A percentile compares a stretch with the other conserved stretches of the same genome.
These are phyloP conservation scores for Nakaseomyces sp. DNA, from an alignment of 1,139 yeast species.

Conservation along the genomic window DNA sequence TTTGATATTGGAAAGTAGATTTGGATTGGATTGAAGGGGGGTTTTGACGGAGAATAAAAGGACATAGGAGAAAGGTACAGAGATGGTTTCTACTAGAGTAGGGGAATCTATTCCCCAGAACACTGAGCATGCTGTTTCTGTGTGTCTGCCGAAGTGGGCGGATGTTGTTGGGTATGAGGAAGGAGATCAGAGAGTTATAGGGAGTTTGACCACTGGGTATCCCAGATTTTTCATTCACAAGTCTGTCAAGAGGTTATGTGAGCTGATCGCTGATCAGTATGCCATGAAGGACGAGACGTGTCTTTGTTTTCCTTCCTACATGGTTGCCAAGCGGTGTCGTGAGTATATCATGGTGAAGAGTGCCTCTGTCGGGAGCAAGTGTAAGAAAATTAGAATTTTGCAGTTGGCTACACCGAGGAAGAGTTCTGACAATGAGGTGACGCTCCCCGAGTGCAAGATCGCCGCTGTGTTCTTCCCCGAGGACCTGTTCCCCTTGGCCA, in stretches of 20 bases:
- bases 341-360: slow-evolving; percentile 58
- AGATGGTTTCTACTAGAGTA: slow-evolving; percentile 28
- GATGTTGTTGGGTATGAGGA: slow-evolving; percentile 84
- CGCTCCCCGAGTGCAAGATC: slow-evolving; percentile 54
- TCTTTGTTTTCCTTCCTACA: slow-evolving; percentile 71
- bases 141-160: slow-evolving; percentile 89
- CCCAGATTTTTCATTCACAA: slow-evolving; percentile 81
- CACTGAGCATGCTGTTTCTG: slow-evolving; percentile 89
- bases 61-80: background rate
- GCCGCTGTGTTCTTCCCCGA: slow-evolving; percentile 63
- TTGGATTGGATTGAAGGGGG: no score
- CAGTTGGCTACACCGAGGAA: slow-evolving; percentile 75
- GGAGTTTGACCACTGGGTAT: slow-evolving; percentile 76
- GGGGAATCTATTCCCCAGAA: slow-evolving; percentile 85
- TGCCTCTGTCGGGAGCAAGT: slow-evolving; percentile 19
- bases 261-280: slow-evolving; percentile 43
- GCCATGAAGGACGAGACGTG: slow-evolving; percentile 58
- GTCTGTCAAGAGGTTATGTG: slow-evolving; percentile 53
- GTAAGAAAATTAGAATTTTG: slow-evolving; percentile 49
- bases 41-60: no score
- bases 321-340: slow-evolving; percentile 77
- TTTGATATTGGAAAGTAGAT: no score
- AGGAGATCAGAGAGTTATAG: slow-evolving; percentile 74
- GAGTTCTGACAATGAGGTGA: slow-evolving; percentile 48
- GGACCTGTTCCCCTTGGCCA: slow-evolving; percentile 50